Evolutionary conservation across 2,329 filamentous ascomycete genomes (phyloP).

Genomic region (Bipolaris cookei): DNA sequence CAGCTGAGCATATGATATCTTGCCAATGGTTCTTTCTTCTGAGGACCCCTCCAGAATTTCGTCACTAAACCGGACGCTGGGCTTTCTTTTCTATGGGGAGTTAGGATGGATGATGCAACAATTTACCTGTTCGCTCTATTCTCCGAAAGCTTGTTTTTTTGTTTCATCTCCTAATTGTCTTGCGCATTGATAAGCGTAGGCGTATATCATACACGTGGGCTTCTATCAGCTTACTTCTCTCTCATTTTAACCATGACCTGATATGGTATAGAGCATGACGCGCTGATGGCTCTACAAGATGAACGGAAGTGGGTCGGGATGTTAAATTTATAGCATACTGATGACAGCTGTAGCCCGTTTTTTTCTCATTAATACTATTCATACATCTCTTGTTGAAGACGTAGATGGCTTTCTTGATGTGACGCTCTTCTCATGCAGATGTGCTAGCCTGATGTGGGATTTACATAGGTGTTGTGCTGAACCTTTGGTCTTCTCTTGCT

Average conservation of each 20-base stretch:
- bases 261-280: neutral
- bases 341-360: neutral
- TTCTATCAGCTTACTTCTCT: neutral
- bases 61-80: neutral
- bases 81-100: neutral
- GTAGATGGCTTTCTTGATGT: no score
- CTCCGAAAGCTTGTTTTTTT: neutral
- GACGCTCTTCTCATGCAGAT: no score
- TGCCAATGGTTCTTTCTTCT: neutral
- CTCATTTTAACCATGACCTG: neutral
- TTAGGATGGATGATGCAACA: neutral
- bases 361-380: neutral
- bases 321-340: neutral
- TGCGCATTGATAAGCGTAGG: neutral
- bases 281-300: neutral
- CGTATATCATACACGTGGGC: neutral
- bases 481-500: no score
- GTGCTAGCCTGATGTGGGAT: no score
- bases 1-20: neutral
- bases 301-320: neutral
- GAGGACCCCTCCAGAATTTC: neutral
- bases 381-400: neutral
- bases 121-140: neutral
- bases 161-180: neutral
- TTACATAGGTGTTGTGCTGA: no score